These are phyloP conservation scores for Melanogaster broomeanus DNA, from an alignment of 768 basidiomycete species.

Conservation along the genomic window DNA sequence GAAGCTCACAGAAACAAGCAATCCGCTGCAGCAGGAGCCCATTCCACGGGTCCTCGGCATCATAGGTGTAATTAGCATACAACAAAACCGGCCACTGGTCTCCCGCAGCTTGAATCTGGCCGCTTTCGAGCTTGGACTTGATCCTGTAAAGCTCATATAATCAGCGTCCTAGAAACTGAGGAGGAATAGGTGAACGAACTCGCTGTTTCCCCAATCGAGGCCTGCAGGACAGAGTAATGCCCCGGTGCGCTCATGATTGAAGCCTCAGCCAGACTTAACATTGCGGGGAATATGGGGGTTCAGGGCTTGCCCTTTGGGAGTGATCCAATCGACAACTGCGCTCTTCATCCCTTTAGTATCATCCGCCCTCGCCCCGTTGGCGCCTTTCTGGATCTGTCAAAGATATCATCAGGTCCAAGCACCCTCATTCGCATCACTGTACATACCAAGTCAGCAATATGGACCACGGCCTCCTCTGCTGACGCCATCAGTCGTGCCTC, in stretches of 20 bases:
- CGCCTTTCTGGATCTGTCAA: constrained; percentile 29
- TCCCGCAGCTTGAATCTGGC: constrained; percentile 6
- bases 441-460: no score
- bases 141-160: background rate
- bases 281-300: constrained; percentile 8
- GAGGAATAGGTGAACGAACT: constrained; percentile 1
- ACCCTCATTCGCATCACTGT: no score
- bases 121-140: constrained; percentile 6
- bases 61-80: constrained; percentile 15
- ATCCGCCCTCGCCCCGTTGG: constrained; percentile 22
- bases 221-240: constrained; percentile 29
- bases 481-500: no score
- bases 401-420: background rate
- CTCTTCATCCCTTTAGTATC: constrained; percentile 11
- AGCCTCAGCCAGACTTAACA: constrained; percentile 13
- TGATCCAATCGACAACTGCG: constrained; percentile 23
- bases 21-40: constrained; percentile 20
- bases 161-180: background rate
- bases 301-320: constrained; percentile 14
- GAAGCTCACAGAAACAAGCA: constrained; percentile 23
- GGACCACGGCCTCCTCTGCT: no score
- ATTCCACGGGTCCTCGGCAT: constrained; percentile 17
- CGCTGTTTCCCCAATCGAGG: constrained; percentile 25
- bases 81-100: constrained; percentile 22
- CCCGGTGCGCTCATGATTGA: constrained; percentile 29